Base-by-base conservation (phyloP, 2,329 filamentous ascomycete species). In the Cytospora mali region DNA sequence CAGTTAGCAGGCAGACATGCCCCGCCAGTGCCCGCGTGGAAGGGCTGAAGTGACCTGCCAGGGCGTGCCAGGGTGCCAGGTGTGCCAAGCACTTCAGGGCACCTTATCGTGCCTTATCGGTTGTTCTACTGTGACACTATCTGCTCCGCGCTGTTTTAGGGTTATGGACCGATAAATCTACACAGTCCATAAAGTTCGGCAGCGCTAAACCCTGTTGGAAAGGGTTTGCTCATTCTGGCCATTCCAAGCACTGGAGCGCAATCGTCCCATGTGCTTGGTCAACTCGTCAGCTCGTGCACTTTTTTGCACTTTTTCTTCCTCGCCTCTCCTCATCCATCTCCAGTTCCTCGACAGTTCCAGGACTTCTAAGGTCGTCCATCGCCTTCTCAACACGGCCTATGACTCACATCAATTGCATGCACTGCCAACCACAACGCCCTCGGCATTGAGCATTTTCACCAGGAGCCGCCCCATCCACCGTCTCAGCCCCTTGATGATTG, bases 401-500 rank as follows among this genome's bases (percentile, higher is more conserved):
- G 39, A 42, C 39, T 42, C 39, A 42, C 18, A 42, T 10, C n/a
- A 21, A 21, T 42, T 7, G 39, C 39, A 42, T 42, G 39, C 39
- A 42, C 39, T 42, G 39, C 39, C 39, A 42, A 21, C 18, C 57
- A 28, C 33, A 50, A 60, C 28, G 14, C 33, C 52, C 21, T 27
- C 50, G 50, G 49, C 57, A 46, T 21, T 54, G 49, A 28, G 49
- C 50, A 48, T 59, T 50, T 42, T 50, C 51, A 52, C 23, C 49
- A 21, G 18, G 39, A 52, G 57, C 57, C 57, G 25, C 50, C 39
- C 53, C 18, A 54, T 33, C n/a, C 57, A 48, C 57, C 35, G 53
- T 39, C 35, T 54, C 50, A 60, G 57, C 57, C 57, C 33, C n/a
- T n/a, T 60, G 53, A 29, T 42, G 49, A 60, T 60, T 48, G 57